A percentile compares a stretch with the other conserved stretches of the same genome.
Evolutionary conservation across 2,329 filamentous ascomycete species (phyloP).

Genomic region (Fusarium dlaminii): DNA sequence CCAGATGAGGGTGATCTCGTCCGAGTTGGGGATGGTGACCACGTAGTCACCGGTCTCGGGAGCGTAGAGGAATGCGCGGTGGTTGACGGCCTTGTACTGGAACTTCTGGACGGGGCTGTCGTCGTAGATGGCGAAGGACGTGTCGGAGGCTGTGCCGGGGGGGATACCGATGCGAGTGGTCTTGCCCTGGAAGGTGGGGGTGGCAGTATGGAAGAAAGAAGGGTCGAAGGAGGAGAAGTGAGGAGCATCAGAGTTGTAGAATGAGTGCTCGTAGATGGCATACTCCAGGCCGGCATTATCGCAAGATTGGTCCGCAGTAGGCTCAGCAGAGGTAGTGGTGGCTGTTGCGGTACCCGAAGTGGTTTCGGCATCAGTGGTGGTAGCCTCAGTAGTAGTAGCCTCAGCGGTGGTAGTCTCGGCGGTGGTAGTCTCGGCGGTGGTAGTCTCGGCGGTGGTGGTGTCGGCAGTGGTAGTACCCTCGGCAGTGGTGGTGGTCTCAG

Average conservation of each 20-base stretch:
- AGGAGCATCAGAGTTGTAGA: conserved; percentile 2
- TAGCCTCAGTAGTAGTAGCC: background rate
- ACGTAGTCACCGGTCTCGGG: background rate
- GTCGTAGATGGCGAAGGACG: background rate
- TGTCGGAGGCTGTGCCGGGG: background rate
- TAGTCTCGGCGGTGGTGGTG: background rate
- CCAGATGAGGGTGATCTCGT: conserved; percentile 14
- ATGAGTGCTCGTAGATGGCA: background rate
- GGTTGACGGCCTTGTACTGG: conserved; percentile 15
- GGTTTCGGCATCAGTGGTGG: background rate
- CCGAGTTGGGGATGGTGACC: conserved; percentile 9
- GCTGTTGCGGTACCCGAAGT: background rate
- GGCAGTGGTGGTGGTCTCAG: background rate
- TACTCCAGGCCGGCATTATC: conserved; percentile 1
- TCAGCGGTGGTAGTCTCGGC: background rate
- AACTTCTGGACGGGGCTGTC: background rate
- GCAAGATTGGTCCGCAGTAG: conserved; percentile 9
- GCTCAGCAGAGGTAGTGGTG: background rate
- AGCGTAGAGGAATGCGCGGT: background rate
- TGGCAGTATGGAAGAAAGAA: background rate
- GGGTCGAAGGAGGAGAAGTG: background rate
- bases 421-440: background rate
- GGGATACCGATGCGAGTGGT: conserved; percentile 4
- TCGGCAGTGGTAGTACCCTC: background rate
- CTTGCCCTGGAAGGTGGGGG: background rate